Evolutionary conservation across 192 early-diverging fungal genomes (phyloP).

Genomic region (Backusella macrospora): DNA sequence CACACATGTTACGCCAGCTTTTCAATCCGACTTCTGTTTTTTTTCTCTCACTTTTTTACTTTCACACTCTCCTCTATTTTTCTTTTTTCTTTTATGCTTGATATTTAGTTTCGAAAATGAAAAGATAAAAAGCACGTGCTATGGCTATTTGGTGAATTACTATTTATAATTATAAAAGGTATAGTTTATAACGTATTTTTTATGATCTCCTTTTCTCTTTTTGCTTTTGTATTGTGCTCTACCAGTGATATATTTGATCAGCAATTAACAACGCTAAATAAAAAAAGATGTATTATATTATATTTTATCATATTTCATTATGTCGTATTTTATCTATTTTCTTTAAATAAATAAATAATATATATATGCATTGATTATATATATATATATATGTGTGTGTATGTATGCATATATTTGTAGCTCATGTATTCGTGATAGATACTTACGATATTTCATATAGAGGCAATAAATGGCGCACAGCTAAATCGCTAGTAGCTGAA

Average conservation of each 20-base stretch:
- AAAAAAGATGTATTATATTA: background rate
- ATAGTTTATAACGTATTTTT: background rate
- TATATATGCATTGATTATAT: background rate
- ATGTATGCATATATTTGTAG: background rate
- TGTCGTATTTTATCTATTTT: background rate
- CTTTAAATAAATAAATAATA: background rate
- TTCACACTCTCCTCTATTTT: background rate
- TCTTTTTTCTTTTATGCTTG: background rate
- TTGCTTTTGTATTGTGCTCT: constrained; percentile 14
- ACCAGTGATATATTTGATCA: constrained; percentile 3
- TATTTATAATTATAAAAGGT: background rate
- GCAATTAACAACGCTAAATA: background rate
- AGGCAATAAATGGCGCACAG: background rate
- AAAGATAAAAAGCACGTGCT: constrained; percentile 10
- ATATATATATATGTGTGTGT: background rate
- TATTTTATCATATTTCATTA: too few species aligned
- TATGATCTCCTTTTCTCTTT: background rate
- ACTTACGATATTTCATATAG: background rate
- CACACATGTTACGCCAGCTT: constrained; percentile 13
- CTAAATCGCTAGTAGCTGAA: background rate
- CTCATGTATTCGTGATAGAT: background rate
- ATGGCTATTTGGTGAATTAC: constrained; percentile 8
- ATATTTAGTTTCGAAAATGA: background rate
- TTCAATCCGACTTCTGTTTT: constrained; percentile 11
- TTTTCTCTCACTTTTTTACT: background rate